Base-by-base conservation (phyloP, 139 green algal genomes). In the Tetradesmus obliquus region DNA sequence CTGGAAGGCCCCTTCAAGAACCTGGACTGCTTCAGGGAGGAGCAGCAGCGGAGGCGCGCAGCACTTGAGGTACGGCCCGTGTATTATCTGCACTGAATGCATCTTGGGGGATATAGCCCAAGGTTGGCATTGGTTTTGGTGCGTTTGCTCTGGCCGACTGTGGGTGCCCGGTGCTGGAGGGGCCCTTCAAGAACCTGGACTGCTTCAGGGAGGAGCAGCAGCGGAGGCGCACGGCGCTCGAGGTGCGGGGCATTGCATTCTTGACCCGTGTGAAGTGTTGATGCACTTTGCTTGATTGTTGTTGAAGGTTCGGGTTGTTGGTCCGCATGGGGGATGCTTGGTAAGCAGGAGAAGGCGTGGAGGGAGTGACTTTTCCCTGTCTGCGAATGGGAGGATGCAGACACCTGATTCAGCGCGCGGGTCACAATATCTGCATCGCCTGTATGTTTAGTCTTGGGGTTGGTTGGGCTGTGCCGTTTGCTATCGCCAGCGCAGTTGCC, bases 21-120 rank as follows among this genome's bases (percentile, higher is more conserved):
- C 8, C 90, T 98, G 86, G 95, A 98, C 15, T 95, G 97, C 93
- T 99, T 99, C 91, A 92, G 95, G 74, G 88, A 91, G 51, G 95
- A 92, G 20, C 87, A 92, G 84, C 10, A 55, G 5, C 80, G 81
- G 58, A 45, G 91, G n/a, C 69, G 80, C 55, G 82, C 84, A 55
- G 89, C 82, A 22, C 22, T 71, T 8, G 69, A 82, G 89, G 89
- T 60, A 17, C 19, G 3, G 76, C 24, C 20, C 17, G 45, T 3
- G 62, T 22, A 17, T 15, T 22, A 86, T 17, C 45, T 55, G n/a
- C 5, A 6, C 5, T n/a, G 12, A 8, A 86, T 19, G 53, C 51
- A 22, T 8, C 2, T 45, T 17, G 12, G 45, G 5, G 20, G 9
- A 20, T 19, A 55, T 24, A 8, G 80, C 9, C 24, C 55, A 6